Percentiles rank a stretch among this genome's conserved stretches.
Evolutionary conservation across 768 basidiomycete species (phyloP).

Genomic region (Calocybe gangraenosa): DNA sequence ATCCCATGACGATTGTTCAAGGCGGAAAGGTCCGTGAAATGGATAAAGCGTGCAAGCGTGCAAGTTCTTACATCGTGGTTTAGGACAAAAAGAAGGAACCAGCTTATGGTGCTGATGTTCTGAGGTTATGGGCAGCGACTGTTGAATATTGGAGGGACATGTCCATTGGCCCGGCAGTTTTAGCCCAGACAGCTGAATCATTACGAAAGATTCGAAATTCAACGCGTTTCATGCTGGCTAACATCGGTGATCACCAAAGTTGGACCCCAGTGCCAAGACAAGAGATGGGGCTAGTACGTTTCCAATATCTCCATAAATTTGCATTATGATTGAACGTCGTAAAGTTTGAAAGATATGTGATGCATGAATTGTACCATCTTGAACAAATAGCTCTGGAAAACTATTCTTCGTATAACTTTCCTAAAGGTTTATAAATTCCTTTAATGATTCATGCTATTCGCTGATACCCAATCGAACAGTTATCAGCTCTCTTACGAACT

Average conservation of each 20-base stretch:
- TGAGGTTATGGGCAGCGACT: conserved; percentile 89
- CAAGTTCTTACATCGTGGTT: not conserved
- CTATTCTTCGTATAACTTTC: conserved; percentile 76
- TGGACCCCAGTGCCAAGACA: conserved; percentile 30
- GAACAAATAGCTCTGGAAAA: conserved; percentile 64
- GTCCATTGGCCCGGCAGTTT: conserved; percentile 73
- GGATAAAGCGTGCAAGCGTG: not conserved
- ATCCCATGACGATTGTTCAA: conserved; percentile 74
- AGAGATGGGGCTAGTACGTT: conserved; percentile 63
- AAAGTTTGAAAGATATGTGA: conserved; percentile 81
- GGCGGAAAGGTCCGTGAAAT: conserved; percentile 62
- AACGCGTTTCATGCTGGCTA: conserved; percentile 82
- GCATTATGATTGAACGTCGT: not conserved
- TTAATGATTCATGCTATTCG: conserved; percentile 3
- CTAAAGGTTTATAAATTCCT: conserved; percentile 54
- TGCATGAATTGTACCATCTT: conserved; percentile 76
- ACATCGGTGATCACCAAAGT: conserved; percentile 43
- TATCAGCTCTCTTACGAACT: conserved; percentile 65
- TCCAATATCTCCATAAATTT: not conserved
- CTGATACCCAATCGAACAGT: conserved; percentile 37
- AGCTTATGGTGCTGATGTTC: conserved; percentile 79
- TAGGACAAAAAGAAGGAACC: conserved; percentile 70
- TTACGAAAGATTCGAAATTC: conserved; percentile 85
- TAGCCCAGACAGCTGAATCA: conserved; percentile 71
- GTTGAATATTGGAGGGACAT: conserved; percentile 89